phyloP scores from a whole-genome alignment of 208 protist species.

The Angomonas desouzai region DNA sequence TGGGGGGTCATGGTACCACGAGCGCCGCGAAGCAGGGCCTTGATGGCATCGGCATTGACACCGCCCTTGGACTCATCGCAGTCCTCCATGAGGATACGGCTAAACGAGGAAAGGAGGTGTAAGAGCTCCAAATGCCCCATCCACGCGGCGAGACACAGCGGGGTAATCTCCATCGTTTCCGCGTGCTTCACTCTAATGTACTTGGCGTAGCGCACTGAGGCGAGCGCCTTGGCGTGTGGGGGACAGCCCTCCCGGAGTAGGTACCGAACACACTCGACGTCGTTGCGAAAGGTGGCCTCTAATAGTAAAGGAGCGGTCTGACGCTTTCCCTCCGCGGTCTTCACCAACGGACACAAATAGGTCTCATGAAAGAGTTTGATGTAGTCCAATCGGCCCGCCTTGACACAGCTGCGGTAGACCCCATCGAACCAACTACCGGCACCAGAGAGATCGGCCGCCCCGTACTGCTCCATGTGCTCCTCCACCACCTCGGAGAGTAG shows the following conservation, averaged over 20 bases:
- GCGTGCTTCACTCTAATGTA: conserved; percentile 22
- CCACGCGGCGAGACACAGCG: conserved; percentile 63
- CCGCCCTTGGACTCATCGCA: conserved; percentile 21
- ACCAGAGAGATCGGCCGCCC: conserved; percentile 18
- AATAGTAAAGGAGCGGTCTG: conserved; percentile 22
- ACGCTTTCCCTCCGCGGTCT: background rate
- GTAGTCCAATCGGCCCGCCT: conserved; percentile 29
- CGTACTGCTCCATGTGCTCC: conserved; percentile 19
- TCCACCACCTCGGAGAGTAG: conserved; percentile 24
- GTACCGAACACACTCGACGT: conserved; percentile 37
- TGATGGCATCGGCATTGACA: conserved; percentile 40
- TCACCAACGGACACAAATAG: conserved; percentile 31
- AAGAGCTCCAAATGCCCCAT: conserved; percentile 33
- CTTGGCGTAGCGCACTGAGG: conserved; percentile 16
- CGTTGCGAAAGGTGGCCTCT: conserved; percentile 30
- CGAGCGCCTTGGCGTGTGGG: conserved; percentile 20
- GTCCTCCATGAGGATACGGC: conserved; percentile 20
- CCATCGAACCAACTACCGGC: conserved; percentile 34
- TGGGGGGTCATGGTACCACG: conserved; percentile 15
- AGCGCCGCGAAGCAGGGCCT: conserved; percentile 34
- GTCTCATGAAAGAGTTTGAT: conserved; percentile 35
- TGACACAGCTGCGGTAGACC: conserved; percentile 42
- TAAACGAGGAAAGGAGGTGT: conserved; percentile 35
- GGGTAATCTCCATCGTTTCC: conserved; percentile 31
- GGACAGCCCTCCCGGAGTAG: conserved; percentile 42